A percentile compares a stretch with the other conserved stretches of the same genome.
phyloP scores from a whole-genome alignment of 352 stramenopile genomes.

The Aphanomyces astaci region DNA sequence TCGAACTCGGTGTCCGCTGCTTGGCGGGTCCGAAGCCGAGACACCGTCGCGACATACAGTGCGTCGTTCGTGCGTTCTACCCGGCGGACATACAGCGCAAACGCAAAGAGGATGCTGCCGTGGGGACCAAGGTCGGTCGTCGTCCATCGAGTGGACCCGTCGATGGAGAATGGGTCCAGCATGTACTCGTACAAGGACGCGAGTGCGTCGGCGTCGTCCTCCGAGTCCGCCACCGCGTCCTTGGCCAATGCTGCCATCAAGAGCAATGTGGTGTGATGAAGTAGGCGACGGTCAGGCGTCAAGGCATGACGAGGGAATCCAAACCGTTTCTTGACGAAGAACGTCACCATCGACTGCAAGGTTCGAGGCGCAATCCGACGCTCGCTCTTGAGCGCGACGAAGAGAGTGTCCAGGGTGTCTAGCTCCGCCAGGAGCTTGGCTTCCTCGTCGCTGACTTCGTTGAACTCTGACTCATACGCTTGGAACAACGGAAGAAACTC shows the following conservation, averaged over 20 bases:
- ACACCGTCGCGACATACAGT: neutral
- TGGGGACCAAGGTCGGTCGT: neutral
- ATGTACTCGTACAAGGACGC: slow-evolving; percentile 18
- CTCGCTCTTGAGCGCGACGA: neutral
- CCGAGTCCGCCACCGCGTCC: neutral
- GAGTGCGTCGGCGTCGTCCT: slow-evolving; percentile 2
- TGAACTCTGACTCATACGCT: neutral
- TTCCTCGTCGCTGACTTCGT: neutral
- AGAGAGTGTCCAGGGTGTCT: neutral
- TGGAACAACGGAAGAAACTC: neutral
- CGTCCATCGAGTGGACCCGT: neutral
- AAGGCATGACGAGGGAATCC: neutral
- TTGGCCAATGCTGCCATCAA: slow-evolving; percentile 5
- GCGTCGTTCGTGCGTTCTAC: slow-evolving; percentile 6
- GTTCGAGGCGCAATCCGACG: neutral
- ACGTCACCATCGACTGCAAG: neutral
- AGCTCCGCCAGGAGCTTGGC: neutral
- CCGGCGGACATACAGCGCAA: slow-evolving; percentile 11
- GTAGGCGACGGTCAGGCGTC: neutral
- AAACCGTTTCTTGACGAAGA: slow-evolving; percentile 17
- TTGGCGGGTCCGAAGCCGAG: slow-evolving; percentile 5
- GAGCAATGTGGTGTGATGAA: slow-evolving; percentile 1
- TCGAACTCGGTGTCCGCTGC: slow-evolving; percentile 7
- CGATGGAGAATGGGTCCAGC: neutral
- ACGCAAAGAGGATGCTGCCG: slow-evolving; percentile 20